Conservation (phyloP, 2,329 filamentous ascomycete species). For the Trichoderma guizhouense region DNA sequence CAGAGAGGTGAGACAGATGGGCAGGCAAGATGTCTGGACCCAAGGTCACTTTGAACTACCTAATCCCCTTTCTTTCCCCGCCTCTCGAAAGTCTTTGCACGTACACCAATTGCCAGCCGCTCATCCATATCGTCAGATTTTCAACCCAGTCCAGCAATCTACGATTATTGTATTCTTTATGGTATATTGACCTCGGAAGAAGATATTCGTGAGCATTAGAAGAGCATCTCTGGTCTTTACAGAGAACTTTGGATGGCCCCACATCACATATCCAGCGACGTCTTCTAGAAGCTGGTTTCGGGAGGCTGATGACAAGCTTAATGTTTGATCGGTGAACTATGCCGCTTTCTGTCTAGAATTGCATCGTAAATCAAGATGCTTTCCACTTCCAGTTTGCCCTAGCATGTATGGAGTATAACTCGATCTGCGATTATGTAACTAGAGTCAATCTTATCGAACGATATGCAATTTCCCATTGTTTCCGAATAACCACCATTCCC, state of each 20-base stretch:
- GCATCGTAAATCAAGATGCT: neutral
- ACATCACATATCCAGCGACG: neutral
- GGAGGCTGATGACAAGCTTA: neutral
- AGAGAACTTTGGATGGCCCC: neutral
- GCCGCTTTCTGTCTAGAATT: slow-evolving; percentile 1
- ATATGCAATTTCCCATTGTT: neutral
- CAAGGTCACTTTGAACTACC: neutral
- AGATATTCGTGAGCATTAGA: neutral
- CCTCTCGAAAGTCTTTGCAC: neutral
- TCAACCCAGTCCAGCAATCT: neutral
- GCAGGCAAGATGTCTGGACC: neutral
- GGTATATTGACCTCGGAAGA: neutral
- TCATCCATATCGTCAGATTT: neutral
- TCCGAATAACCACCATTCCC: neutral
- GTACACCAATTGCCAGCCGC: neutral
- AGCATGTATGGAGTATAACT: neutral
- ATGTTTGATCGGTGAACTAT: neutral
- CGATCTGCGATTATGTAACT: neutral
- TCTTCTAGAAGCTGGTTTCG: neutral
- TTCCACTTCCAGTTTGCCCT: neutral
- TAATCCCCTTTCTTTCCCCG: neutral
- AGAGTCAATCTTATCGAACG: neutral
- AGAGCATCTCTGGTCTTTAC: neutral
- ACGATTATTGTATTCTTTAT: neutral
- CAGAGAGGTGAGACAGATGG: neutral